Evolutionary conservation across 2,329 filamentous ascomycete genomes (phyloP), one percentile per base, ranked within the genome.

Genomic region (Pseudopithomyces chartarum): DNA sequence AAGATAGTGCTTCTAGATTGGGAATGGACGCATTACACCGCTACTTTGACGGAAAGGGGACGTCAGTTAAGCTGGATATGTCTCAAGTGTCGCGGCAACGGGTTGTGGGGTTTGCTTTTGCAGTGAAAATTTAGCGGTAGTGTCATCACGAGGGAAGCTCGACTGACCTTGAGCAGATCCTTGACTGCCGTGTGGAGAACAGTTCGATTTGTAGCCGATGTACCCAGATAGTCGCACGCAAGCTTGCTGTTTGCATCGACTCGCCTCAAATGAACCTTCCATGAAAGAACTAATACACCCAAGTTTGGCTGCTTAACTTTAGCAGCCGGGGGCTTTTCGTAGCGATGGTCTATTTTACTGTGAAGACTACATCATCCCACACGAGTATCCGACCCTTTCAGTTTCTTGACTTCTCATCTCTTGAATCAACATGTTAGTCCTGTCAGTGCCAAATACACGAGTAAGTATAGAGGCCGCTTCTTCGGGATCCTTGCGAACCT

Each of bases 31-130:
- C 12, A 7, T 29, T 57, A 49, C 65, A 67, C 65, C 65, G 65
- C 65, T 66, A 64, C 57, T 65, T 61, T 63, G 60, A 56, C 62
- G 58, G 45, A 23, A 38, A 32, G 19, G 11, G 17, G 43, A 39
- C 33, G 50, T 54, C 59, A 45, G 11, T 39, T 29, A 42, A 38
- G 29, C 3, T 13, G 36, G 44, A 34, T 22, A 32, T 39, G 48
- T 19, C 29, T 42, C 36, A 32, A 44, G n/a, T 23, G 12, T 5
- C 20, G 49, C 26, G 34, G 46, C 34, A 12, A 34, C 39, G 46
- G 45, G 53, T 38, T 54, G 52, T 54, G 29, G 43, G 44, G 33
- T 42, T 49, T 20, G 34, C 15, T 23, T 17, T 11, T 47, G 32
- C 29, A 26, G 42, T 45, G 39, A 12, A 26, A 22, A 13, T 15